phyloP scores from a whole-genome alignment of 257 asterid genomes.

The Ilex asprella region DNA sequence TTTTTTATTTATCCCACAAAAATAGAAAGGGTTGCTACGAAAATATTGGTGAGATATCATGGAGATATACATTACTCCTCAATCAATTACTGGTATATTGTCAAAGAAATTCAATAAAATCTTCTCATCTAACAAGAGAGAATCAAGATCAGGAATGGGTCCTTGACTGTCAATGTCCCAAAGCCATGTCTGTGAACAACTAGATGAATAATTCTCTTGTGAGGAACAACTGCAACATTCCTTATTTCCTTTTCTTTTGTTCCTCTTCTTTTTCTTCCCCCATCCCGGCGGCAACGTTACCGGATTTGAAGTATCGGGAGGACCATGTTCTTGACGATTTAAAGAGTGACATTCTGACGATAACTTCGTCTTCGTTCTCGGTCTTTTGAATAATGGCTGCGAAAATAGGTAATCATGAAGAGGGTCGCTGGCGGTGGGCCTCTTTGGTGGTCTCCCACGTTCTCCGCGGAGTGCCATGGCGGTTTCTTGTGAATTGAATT shows the following conservation, averaged over 20 bases:
- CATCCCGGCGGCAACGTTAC: no score
- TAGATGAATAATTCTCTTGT: no score
- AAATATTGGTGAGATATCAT: no score
- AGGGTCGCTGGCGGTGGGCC: no score
- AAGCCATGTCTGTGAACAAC: background rate
- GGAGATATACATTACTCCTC: no score
- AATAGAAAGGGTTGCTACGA: no score
- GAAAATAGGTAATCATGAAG: background rate
- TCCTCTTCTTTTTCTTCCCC: no score
- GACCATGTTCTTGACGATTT: background rate
- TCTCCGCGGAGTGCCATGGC: no score
- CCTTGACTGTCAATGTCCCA: slow-evolving; percentile 2
- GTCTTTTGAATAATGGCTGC: background rate
- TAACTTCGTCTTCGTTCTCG: background rate
- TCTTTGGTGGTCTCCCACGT: no score
- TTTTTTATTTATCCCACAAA: no score
- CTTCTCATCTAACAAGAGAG: background rate
- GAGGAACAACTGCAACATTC: background rate
- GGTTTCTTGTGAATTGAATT: no score
- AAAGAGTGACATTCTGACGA: background rate
- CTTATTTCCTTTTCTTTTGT: background rate
- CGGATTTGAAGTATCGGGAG: no score
- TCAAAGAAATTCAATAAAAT: background rate
- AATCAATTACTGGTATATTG: background rate
- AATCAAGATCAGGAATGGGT: background rate